Evolutionary conservation across 306 rosid species (phyloP).

Genomic region (cucumber (Cucumis sativus)): Cucumber_9930_V3 NC_026658.2:25467501-25468000

Average conservation of each 20-base stretch:
- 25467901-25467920: too few species aligned
- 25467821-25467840: too few species aligned
- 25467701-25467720: background rate
- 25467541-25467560: background rate
- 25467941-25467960: too few species aligned
- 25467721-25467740: background rate
- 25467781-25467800: too few species aligned
- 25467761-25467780: too few species aligned
- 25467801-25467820: too few species aligned
- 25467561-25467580: background rate
- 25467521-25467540: conserved; percentile 36
- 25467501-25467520: conserved; percentile 24
- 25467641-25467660: background rate
- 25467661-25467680: background rate
- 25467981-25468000: too few species aligned
- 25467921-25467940: too few species aligned
- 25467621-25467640: background rate
- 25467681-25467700: background rate
- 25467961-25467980: too few species aligned
- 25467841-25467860: too few species aligned
- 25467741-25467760: background rate
- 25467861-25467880: too few species aligned
- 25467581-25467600: background rate
- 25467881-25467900: too few species aligned
- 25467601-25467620: background rate